A percentile compares a stretch with the other conserved stretches of the same genome.
Evolutionary conservation across 805 yeast genomes (phyloP).

Genomic region (Torulaspora gathmanii): DNA sequence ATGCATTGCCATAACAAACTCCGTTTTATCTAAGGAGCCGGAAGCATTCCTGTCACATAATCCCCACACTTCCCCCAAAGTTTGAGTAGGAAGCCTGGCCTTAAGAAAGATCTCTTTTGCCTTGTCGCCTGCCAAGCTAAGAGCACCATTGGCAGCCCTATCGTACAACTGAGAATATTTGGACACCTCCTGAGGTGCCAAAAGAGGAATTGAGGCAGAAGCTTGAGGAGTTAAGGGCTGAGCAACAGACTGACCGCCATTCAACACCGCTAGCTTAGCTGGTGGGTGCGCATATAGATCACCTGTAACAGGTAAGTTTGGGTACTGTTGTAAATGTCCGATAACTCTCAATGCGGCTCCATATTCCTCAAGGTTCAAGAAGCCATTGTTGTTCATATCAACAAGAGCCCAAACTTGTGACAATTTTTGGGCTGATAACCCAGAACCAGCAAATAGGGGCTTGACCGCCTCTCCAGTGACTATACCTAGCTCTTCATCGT

Average conservation of each 20-base stretch:
- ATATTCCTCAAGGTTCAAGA: constrained; percentile 73
- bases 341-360: constrained; percentile 82
- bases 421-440: constrained; percentile 67
- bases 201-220: constrained; percentile 41
- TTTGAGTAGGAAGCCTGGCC: constrained; percentile 74
- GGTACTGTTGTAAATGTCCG: constrained; percentile 76
- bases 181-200: constrained; percentile 53
- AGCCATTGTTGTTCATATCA: constrained; percentile 86
- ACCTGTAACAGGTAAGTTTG: constrained; percentile 43
- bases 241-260: constrained; percentile 55
- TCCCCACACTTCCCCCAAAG: constrained; percentile 83
- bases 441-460: constrained; percentile 77
- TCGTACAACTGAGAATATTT: constrained; percentile 70
- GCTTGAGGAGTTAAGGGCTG: constrained; percentile 38
- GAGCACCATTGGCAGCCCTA: constrained; percentile 48
- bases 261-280: constrained; percentile 39
- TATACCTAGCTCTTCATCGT: constrained; percentile 70
- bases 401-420: constrained; percentile 94
- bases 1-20: constrained; percentile 92
- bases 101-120: constrained; percentile 86
- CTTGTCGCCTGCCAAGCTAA: constrained; percentile 62
- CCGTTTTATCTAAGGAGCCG: constrained; percentile 68
- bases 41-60: constrained; percentile 71
- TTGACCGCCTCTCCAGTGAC: constrained; percentile 87
- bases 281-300: constrained; percentile 35